These are phyloP conservation scores for Calycina marina DNA, from an alignment of 2,329 filamentous ascomycete genomes.

Conservation along the genomic window DNA sequence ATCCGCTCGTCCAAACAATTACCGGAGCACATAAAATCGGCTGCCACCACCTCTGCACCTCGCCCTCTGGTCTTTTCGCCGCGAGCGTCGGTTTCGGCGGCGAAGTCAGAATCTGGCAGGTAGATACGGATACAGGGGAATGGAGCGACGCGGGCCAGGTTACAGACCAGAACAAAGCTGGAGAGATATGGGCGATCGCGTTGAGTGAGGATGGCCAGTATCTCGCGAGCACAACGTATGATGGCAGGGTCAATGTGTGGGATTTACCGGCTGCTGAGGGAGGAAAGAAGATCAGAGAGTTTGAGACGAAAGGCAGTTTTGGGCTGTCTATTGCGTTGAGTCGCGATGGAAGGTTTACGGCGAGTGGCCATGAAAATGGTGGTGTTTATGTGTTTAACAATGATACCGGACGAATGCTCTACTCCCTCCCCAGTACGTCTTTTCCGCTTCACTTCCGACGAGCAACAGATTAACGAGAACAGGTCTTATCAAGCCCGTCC, in stretches of 20 bases:
- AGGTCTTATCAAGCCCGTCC: constrained; percentile 79
- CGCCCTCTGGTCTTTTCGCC: constrained; percentile 53
- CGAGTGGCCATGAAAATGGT: constrained; percentile 85
- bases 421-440: constrained; percentile 61
- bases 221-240: constrained; percentile 74
- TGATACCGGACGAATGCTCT: constrained; percentile 67
- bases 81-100: constrained; percentile 83
- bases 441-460: neutral
- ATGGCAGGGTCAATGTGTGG: constrained; percentile 85
- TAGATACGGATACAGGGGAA: constrained; percentile 41
- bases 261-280: constrained; percentile 44
- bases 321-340: constrained; percentile 76
- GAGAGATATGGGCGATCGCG: constrained; percentile 76
- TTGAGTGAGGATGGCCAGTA: constrained; percentile 73
- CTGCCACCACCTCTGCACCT: constrained; percentile 74
- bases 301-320: constrained; percentile 88
- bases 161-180: constrained; percentile 40
- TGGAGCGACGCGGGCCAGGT: constrained; percentile 37
- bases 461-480: constrained; percentile 11
- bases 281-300: constrained; percentile 56
- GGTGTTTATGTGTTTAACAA: constrained; percentile 93
- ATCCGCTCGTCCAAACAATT: constrained; percentile 68
- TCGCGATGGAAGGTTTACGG: constrained; percentile 68
- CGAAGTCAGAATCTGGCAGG: constrained; percentile 70
- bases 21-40: constrained; percentile 71